Evolutionary conservation across 2,329 filamentous ascomycete genomes (phyloP), one percentile per base, ranked within the genome.

Genomic region (Arthrobotrys pseudoclavata): DNA sequence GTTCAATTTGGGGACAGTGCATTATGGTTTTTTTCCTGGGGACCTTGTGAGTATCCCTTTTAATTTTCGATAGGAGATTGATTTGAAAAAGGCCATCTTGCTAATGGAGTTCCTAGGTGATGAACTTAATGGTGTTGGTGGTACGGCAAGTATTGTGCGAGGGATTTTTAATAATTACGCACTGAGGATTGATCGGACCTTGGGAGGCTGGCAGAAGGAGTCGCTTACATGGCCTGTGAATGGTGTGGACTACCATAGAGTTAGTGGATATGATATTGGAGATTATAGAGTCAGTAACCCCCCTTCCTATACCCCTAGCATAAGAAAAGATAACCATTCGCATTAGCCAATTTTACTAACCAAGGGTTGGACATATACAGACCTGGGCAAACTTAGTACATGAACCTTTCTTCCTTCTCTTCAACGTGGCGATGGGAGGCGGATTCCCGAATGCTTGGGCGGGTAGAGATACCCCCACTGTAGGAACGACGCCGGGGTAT

Each of bases 401-500:
- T 31, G 79, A 81, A 53, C 76, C 69, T 10, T 83, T 84, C 79
- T 84, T 85, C 79, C 69, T 85, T 12, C 61, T 85, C 52, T 79
- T 85, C 13, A 85, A 85, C 69, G 82, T 85, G 4, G 84, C 84
- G 13, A 82, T 85, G 4, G 84, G 84, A 22, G 84, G 84, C 12
- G 76, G 81, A n/a, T 84, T 85, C 62, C 84, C 84, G 0, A 79
- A 84, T 67, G 83, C 79, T 2, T 76, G 83, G 15, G 82, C 83
- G 0, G 80, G 82, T 26, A 78, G 80, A 1, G 80, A 79, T 22
- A 84, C 83, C 12, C 84, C 85, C 0, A 84, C 82, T 3, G 77
- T 80, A 3, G 57, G 61, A 29, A 85, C 85, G 3, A 63, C 69
- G 4, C 83, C 81, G 4, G 84, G 84, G 0, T 64, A 79, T 4